Conservation (phyloP, 2,329 filamentous ascomycete genomes). For the Talaromyces albobiverticillius region DNA sequence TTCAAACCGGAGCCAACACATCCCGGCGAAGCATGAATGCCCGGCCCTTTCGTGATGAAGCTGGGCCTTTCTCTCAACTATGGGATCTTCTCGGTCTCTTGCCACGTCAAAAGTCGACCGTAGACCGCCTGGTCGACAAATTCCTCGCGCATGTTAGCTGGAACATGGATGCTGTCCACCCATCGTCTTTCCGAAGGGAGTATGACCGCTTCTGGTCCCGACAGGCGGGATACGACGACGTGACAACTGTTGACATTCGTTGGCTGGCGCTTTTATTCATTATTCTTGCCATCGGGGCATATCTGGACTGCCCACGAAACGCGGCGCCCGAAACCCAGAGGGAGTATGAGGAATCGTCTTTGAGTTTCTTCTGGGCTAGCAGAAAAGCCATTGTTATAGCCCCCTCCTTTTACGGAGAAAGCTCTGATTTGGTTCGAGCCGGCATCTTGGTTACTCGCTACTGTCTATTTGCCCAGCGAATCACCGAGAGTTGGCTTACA, state of each 20-base stretch:
- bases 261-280: constrained; percentile 45
- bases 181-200: constrained; percentile 30
- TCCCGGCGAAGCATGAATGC: constrained; percentile 16
- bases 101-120: constrained; percentile 36
- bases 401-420: constrained; percentile 43
- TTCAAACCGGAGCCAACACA: constrained; percentile 14
- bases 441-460: constrained; percentile 39
- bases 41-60: constrained; percentile 27
- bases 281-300: constrained; percentile 38
- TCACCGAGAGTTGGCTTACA: constrained; percentile 42
- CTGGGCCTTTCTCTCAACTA: constrained; percentile 34
- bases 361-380: constrained; percentile 43
- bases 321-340: constrained; percentile 33
- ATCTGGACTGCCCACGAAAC: constrained; percentile 33
- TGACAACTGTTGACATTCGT: constrained; percentile 38
- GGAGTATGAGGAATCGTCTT: constrained; percentile 37
- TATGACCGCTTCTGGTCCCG: constrained; percentile 40
- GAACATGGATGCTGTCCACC: constrained; percentile 37
- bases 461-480: constrained; percentile 37
- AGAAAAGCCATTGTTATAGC: constrained; percentile 41
- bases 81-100: constrained; percentile 42
- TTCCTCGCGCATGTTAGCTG: constrained; percentile 38
- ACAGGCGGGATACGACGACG: constrained; percentile 40
- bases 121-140: constrained; percentile 33
- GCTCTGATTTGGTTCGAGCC: constrained; percentile 39